Base-by-base conservation (phyloP, 805 yeast species). In the Candida ascalaphidarum region DNA sequence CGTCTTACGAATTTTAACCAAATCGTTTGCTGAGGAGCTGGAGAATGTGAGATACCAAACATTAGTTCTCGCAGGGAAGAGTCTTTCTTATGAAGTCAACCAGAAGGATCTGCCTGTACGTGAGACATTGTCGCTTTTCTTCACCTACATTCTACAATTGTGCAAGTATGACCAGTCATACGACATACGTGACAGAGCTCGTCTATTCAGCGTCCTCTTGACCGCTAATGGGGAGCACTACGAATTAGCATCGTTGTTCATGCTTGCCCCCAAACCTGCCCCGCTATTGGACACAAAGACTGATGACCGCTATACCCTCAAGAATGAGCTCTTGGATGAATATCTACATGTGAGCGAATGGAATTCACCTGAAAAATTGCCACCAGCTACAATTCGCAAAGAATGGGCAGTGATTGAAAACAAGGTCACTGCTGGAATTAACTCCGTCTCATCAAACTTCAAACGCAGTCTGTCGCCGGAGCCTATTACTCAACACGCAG, bases 161-260 rank as follows among this genome's bases (percentile, higher is more conserved):
- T 71, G 82, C 9, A 74, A 77, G 37, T 82, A 77, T 48, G 99
- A 92, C 49, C 61, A 67, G 5, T 69, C 73, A 3, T 74, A 74
- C 41, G 95, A 84, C 46, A 71, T 83, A 1, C 67, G 97, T 34
- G 97, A 92, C 47, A 66, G 89, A 34, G 85, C 95, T 0, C 65
- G 98, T 40, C 65, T 79, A 57, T 61, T 84, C 17, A 59, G 71
- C 14, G 69, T 84, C 0, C 55, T 89, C 3, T 58, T 85, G 26
- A 66, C 70, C 17, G 67, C 43, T 11, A 59, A 57, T 10, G 32
- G 32, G 20, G 44, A 35, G 36, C 43, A 74, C 29, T 64, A 66
- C 14, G 77, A 79, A 34, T 58, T 84, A 36, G 88, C 88, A 0
- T 63, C 77, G 3, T 59, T 84, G 20, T 60, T 85, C 26, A 57